phyloP scores from a whole-genome alignment of 495 filamentous ascomycete species.

The Aspergillus indologenus region DNA sequence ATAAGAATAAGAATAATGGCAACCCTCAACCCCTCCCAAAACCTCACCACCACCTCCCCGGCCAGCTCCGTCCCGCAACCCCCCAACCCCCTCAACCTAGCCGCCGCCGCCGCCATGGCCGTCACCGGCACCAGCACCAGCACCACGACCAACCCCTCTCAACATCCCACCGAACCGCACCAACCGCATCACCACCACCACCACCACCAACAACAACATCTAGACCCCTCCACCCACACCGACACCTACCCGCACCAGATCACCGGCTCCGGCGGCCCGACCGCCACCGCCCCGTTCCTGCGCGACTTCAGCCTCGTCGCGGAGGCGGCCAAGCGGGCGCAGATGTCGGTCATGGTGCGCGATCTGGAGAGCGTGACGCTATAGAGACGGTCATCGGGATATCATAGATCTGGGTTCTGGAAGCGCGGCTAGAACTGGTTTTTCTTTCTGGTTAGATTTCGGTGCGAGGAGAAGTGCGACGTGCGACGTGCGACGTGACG shows the following conservation, averaged over 20 bases:
- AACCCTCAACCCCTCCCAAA: not conserved
- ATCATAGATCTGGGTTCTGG: too few species aligned
- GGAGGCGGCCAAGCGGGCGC: slow-evolving; percentile 91
- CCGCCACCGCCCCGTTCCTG: slow-evolving; percentile 59
- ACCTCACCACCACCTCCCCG: slow-evolving; percentile 6
- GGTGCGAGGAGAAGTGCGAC: too few species aligned
- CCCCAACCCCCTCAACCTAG: slow-evolving; percentile 6
- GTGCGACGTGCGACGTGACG: too few species aligned
- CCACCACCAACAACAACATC: slow-evolving; percentile 6
- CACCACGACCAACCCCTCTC: not conserved
- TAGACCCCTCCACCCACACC: slow-evolving; percentile 9
- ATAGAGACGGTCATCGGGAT: too few species aligned
- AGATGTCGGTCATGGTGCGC: slow-evolving; percentile 80
- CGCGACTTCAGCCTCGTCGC: slow-evolving; percentile 82
- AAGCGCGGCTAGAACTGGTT: too few species aligned
- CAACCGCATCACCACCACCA: slow-evolving; percentile 4
- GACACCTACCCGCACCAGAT: slow-evolving; percentile 32
- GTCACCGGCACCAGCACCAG: slow-evolving; percentile 3
- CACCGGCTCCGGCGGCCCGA: slow-evolving; percentile 42
- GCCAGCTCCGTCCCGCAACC: slow-evolving; percentile 3
- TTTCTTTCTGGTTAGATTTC: too few species aligned
- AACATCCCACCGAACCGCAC: too few species aligned
- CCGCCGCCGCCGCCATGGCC: slow-evolving; percentile 6
- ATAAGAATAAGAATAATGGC: not conserved
- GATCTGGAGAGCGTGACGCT: slow-evolving; percentile 63